Conservation (phyloP, 805 yeast species). For the Candida tallmaniae region DNA sequence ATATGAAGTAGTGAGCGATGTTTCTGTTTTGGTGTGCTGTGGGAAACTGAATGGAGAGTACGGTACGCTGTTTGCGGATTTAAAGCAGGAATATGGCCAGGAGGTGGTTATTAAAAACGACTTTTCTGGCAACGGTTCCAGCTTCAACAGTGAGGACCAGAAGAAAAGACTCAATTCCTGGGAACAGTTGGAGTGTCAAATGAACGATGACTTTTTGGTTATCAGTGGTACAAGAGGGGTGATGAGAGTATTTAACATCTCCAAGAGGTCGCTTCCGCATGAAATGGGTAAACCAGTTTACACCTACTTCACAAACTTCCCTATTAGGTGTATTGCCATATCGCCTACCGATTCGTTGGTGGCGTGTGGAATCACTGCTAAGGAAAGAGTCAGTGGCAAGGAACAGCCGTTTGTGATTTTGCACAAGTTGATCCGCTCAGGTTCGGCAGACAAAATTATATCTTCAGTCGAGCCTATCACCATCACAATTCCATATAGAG, state of each 20-base stretch:
- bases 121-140: constrained; percentile 13
- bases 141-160: constrained; percentile 20
- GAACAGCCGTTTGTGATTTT: constrained; percentile 75
- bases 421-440: constrained; percentile 31
- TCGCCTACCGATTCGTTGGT: constrained; percentile 59
- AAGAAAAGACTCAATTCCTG: constrained; percentile 41
- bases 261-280: constrained; percentile 15
- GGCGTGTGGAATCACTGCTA: constrained; percentile 81
- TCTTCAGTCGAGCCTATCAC: constrained; percentile 54
- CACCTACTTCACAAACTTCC: constrained; percentile 65
- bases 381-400: constrained; percentile 60
- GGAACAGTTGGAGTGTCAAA: constrained; percentile 57
- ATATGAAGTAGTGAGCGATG: constrained; percentile 39
- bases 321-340: constrained; percentile 73
- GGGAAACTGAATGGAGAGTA: constrained; percentile 69
- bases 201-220: constrained; percentile 57
- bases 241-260: constrained; percentile 58
- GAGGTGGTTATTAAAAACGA: constrained; percentile 28
- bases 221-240: constrained; percentile 73
- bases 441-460: constrained; percentile 9
- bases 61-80: constrained; percentile 45
- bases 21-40: constrained; percentile 45
- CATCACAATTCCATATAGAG: constrained; percentile 79
- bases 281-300: constrained; percentile 61
- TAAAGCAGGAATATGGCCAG: constrained; percentile 21